These are phyloP conservation scores for Nothophaeocryptopus gaeumannii DNA, from an alignment of 2,329 filamentous ascomycete genomes.

Conservation along the genomic window DNA sequence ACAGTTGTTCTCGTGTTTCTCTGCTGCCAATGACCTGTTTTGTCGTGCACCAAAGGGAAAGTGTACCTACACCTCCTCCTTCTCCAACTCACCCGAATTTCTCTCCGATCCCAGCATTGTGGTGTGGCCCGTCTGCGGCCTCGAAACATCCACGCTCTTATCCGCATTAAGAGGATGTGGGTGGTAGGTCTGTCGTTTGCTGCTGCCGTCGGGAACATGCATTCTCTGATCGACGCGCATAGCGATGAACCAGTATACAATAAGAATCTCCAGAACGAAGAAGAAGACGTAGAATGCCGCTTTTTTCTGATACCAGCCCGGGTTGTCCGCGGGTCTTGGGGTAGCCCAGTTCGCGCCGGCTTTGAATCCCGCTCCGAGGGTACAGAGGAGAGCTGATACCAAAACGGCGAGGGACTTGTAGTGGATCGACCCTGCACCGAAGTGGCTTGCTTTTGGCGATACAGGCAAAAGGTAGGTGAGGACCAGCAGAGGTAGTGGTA, in stretches of 20 bases:
- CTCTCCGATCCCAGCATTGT: no score
- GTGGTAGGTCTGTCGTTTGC: slow-evolving; percentile 18
- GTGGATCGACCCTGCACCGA: slow-evolving; percentile 23
- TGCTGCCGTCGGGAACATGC: slow-evolving; percentile 30
- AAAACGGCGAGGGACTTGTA: slow-evolving; percentile 21
- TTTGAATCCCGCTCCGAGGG: slow-evolving; percentile 28
- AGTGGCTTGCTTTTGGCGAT: slow-evolving; percentile 14
- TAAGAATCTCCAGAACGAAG: slow-evolving; percentile 32
- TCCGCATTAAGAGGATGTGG: no score
- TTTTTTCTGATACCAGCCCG: slow-evolving; percentile 33
- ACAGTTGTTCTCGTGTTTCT: no score
- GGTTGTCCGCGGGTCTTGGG: slow-evolving; percentile 23
- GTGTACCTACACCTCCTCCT: no score
- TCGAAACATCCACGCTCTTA: no score
- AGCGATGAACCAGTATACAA: slow-evolving; percentile 28
- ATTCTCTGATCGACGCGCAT: slow-evolving; percentile 30
- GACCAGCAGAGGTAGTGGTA: slow-evolving; percentile 25
- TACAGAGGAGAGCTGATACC: slow-evolving; percentile 18
- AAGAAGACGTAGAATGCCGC: slow-evolving; percentile 31
- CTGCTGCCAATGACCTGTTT: no score
- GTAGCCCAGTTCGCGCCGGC: slow-evolving; percentile 28
- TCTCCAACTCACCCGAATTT: no score
- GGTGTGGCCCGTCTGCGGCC: no score
- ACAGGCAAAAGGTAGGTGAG: slow-evolving; percentile 16
- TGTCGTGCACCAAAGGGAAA: no score